phyloP scores from a whole-genome alignment of 345 rosid species.

The Rhodamnia argentea region DNA sequence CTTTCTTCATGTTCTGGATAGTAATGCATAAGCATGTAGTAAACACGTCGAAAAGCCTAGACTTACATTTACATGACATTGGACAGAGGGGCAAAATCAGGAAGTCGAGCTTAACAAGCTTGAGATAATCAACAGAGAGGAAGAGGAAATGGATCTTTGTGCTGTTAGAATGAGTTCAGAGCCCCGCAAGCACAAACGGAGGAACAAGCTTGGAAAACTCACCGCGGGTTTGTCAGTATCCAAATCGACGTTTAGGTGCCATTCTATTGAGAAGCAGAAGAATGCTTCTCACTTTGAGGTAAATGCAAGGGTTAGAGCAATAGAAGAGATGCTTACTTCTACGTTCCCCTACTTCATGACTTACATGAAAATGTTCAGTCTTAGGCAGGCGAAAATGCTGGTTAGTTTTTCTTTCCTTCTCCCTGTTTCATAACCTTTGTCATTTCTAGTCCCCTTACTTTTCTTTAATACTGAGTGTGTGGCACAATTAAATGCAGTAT shows the following conservation, averaged over 20 bases:
- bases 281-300: not conserved
- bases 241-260: not conserved
- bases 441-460: not conserved
- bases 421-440: not conserved
- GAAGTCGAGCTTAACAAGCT: no score
- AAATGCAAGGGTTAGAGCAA: not conserved
- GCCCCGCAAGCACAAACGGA: not conserved
- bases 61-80: not conserved
- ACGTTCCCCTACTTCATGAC: not conserved
- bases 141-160: not conserved
- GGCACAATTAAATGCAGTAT: not conserved
- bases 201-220: not conserved
- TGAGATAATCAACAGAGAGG: no score
- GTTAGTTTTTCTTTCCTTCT: not conserved
- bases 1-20: not conserved
- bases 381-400: not conserved
- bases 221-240: not conserved
- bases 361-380: not conserved
- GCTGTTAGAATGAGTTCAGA: not conserved
- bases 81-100: not conserved
- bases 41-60: not conserved
- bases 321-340: not conserved
- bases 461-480: not conserved
- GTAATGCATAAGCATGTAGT: not conserved
- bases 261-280: not conserved